Evolutionary conservation across 2,329 filamentous ascomycete species (phyloP).

Genomic region (Chrysoporthe puriensis): DNA sequence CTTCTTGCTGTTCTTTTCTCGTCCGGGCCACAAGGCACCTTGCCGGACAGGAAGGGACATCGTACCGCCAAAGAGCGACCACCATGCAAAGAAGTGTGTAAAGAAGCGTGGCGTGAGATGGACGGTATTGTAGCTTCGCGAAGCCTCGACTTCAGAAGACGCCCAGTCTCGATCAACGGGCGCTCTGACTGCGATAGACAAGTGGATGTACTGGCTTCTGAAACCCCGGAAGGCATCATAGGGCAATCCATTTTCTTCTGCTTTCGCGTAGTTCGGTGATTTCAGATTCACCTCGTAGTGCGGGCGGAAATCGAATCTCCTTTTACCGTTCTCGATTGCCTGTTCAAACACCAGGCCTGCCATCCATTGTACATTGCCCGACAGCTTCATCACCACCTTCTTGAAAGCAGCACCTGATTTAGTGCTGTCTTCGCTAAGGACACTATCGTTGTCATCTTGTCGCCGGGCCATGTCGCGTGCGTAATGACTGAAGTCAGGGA

Average conservation of each 20-base stretch:
- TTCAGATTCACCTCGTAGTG: slow-evolving; percentile 91
- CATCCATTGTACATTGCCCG: slow-evolving; percentile 92
- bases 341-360: slow-evolving; percentile 91
- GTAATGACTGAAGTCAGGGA: slow-evolving; percentile 91
- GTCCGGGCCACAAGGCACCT: slow-evolving; percentile 85
- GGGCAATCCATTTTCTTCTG: slow-evolving; percentile 49
- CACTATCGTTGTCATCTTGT: slow-evolving; percentile 59
- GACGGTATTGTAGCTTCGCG: slow-evolving; percentile 92
- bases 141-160: slow-evolving; percentile 72
- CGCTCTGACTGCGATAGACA: slow-evolving; percentile 89
- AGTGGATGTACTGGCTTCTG: slow-evolving; percentile 92
- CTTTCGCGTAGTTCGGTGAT: slow-evolving; percentile 73
- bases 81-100: slow-evolving; percentile 98
- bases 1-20: slow-evolving; percentile 97
- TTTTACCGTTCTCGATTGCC: slow-evolving; percentile 69
- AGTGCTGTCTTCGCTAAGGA: slow-evolving; percentile 64
- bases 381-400: slow-evolving; percentile 98
- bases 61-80: slow-evolving; percentile 92
- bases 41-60: slow-evolving; percentile 95
- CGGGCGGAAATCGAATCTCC: slow-evolving; percentile 86
- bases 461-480: slow-evolving; percentile 67
- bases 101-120: slow-evolving; percentile 96
- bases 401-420: slow-evolving; percentile 86
- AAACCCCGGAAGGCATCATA: slow-evolving; percentile 99
- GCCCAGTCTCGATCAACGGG: slow-evolving; percentile 88